Evolutionary conservation across 768 basidiomycete genomes (phyloP), one percentile per base, ranked within the genome.

Genomic region (Kwoniella pini): DNA sequence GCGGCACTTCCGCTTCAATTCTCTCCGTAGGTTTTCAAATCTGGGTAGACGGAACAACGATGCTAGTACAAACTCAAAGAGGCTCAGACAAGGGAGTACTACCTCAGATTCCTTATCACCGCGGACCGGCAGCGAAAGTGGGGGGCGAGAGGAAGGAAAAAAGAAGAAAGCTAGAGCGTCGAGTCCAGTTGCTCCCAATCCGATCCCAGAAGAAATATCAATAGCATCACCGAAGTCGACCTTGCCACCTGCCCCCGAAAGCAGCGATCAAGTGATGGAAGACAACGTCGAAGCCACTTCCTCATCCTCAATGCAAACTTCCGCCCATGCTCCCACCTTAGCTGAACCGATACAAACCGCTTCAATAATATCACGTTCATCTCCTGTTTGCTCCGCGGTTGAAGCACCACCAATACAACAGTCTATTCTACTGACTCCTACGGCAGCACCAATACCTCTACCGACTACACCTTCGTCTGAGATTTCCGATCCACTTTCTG

Each of bases 1-100:
- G 15, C 55, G 55, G 31, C 57, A 51, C 9, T 28, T 57, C 9
- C 42, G 62, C 19, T 42, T 64, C 36, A 49, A 46, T 27, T 64
- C 62, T 19, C 26, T 63, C 6, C 50, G 55, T 21, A 39, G 62
- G 12, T 50, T 63, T 2, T 57, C 62, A 19, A 44, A 55, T 4
- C 31, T 63, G 3, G 62, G 54, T n/a, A 24, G 54, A 19, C 60
- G 60, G 15, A 55, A 54, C 1, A 24, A 28, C 5, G 22, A 40
- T 15, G 53, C 21, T 17, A 33, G 4, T 2, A 15, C 21, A 10
- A 39, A 45, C 33, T 57, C 54, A 22, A 63, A 63, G 49, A 57
- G 62, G 19, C 50, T 40, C 11, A 45, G 62, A 54, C 55, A 57
- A 24, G 45, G 57, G 15, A 54, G 62, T 48, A 11, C 42, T 22